Conservation (phyloP, 371 early-diverging fungal genomes). For the Mortierella sp. region DNA sequence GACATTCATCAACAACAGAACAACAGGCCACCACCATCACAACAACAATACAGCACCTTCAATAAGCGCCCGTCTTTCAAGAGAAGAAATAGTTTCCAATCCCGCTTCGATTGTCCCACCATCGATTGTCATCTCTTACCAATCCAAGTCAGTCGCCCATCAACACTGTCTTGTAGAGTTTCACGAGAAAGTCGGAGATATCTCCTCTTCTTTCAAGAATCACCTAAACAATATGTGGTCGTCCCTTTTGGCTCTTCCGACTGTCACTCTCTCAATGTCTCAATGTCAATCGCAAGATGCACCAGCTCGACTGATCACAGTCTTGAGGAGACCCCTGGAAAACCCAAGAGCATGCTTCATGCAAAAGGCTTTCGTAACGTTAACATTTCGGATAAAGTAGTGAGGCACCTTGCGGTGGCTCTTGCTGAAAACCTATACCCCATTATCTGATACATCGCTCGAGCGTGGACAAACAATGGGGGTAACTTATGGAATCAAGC, state of each 20-base stretch:
- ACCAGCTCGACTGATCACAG: not conserved
- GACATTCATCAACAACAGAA: not conserved
- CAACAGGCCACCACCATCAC: not conserved
- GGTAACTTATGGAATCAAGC: conserved; percentile 49
- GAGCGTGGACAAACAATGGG: conserved; percentile 24
- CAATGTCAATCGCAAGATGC: not conserved
- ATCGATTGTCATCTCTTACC: too few species aligned
- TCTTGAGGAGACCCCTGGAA: too few species aligned
- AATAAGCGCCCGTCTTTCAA: too few species aligned
- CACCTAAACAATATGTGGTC: not conserved
- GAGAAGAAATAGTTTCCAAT: too few species aligned
- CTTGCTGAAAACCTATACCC: conserved; percentile 43
- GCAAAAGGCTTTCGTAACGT: not conserved
- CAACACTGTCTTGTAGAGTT: not conserved
- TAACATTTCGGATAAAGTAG: not conserved
- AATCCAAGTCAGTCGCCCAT: not conserved
- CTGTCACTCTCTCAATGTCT: not conserved
- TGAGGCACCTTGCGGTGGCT: conserved; percentile 18
- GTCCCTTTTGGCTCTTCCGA: not conserved
- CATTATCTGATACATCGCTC: conserved; percentile 21
- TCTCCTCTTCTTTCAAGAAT: not conserved
- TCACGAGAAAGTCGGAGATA: not conserved
- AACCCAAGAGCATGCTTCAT: too few species aligned
- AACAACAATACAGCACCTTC: not conserved
- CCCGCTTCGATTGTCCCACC: too few species aligned